These are phyloP conservation scores for Debaryomycetaceae sp. DNA, from an alignment of 1,139 yeast genomes.

Conservation along the genomic window DNA sequence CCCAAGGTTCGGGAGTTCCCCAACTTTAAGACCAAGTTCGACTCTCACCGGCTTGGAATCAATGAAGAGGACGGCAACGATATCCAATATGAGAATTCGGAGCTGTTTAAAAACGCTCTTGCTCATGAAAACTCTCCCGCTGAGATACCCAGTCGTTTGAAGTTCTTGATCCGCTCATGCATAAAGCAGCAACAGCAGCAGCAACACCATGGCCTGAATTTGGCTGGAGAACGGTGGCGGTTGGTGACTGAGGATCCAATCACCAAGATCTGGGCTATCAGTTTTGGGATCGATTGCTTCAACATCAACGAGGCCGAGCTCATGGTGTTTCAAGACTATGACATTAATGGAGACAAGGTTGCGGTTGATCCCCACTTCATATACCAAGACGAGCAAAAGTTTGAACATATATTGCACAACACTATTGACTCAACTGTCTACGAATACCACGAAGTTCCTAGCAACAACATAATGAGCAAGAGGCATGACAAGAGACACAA, in stretches of 20 bases:
- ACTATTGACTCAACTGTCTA: constrained; percentile 37
- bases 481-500: constrained; percentile 5
- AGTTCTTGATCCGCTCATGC: constrained; percentile 47
- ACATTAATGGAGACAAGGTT: constrained; percentile 23
- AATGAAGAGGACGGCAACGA: constrained; percentile 17
- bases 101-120: constrained; percentile 23
- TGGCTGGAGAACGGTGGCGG: constrained; percentile 36
- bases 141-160: constrained; percentile 45
- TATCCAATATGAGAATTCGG: constrained; percentile 32
- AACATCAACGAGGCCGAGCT: constrained; percentile 52
- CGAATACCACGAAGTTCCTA: constrained; percentile 16
- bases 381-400: constrained; percentile 21
- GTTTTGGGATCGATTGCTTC: constrained; percentile 49
- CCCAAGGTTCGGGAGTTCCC: constrained; percentile 49
- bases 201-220: background rate
- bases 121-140: constrained; percentile 34
- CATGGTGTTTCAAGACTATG: constrained; percentile 34
- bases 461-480: background rate
- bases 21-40: constrained; percentile 34
- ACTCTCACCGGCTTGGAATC: constrained; percentile 22
- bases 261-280: constrained; percentile 50
- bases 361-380: constrained; percentile 26
- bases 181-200: constrained; percentile 37
- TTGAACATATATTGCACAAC: constrained; percentile 28
- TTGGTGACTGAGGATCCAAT: constrained; percentile 53